Percentiles rank a stretch among this genome's conserved stretches.
These are phyloP conservation scores for Nakaseomyces uthaithaninus DNA, from an alignment of 1,139 yeast genomes.

Conservation along the genomic window DNA sequence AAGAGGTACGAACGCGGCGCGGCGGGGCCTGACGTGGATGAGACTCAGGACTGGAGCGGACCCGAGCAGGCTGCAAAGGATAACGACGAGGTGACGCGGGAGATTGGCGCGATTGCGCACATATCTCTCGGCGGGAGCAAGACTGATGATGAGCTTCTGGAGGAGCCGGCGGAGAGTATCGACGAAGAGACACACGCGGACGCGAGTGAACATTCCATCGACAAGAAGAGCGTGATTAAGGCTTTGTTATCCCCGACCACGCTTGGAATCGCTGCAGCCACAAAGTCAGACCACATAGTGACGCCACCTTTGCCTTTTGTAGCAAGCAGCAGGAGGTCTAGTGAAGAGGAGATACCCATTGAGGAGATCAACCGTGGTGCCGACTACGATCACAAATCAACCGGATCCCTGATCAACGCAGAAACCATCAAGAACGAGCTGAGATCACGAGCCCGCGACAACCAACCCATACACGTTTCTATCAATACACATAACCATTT, in stretches of 20 bases:
- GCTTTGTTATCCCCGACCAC: conserved; percentile 23
- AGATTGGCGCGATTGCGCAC: not conserved
- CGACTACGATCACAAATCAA: not conserved
- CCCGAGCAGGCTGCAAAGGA: too few species aligned
- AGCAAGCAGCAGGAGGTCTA: not conserved
- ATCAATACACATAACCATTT: conserved; percentile 18
- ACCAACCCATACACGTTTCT: conserved; percentile 15
- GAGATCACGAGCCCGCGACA: conserved; percentile 10
- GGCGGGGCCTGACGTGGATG: not conserved
- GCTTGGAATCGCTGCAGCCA: conserved; percentile 25
- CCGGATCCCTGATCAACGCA: not conserved
- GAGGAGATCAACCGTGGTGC: not conserved
- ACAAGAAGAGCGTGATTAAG: conserved; percentile 13
- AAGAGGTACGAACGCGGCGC: not conserved
- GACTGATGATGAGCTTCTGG: conserved; percentile 6
- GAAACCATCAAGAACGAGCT: conserved; percentile 7
- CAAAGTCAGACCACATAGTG: conserved; percentile 9
- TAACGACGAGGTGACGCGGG: conserved; percentile 2
- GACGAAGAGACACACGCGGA: conserved; percentile 7
- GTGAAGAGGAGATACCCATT: not conserved
- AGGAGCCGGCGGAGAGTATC: conserved; percentile 1
- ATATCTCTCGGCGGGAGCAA: not conserved
- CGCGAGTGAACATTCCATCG: not conserved
- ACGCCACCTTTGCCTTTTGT: not conserved
- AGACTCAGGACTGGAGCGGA: too few species aligned